Percentiles rank a stretch among this genome's conserved stretches.
These are phyloP conservation scores for Deinandra increscens DNA, from an alignment of 129 eudicot species.

Conservation along the genomic window DNA sequence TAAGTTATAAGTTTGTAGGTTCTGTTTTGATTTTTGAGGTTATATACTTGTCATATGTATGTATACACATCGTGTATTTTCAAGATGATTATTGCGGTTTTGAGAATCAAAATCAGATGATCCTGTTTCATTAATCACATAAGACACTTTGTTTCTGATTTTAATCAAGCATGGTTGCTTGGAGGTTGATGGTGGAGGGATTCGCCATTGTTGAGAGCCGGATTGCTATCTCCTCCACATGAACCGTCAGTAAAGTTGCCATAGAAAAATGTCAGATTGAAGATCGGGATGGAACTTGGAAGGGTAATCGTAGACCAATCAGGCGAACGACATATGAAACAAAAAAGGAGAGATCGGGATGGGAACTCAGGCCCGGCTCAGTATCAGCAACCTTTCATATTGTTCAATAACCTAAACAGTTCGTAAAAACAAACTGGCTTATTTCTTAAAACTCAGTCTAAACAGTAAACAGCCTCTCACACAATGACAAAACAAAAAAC, in stretches of 20 bases:
- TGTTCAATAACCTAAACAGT: neutral
- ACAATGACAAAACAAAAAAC: neutral
- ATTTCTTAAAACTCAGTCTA: neutral
- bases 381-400: no score
- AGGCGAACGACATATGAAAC: no score
- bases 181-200: constrained; percentile 13
- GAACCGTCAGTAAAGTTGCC: constrained; percentile 1
- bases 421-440: neutral
- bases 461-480: neutral
- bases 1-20: constrained; percentile 4
- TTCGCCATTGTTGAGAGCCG: constrained; percentile 11
- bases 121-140: neutral
- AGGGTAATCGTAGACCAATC: no score
- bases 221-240: constrained; percentile 10
- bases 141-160: neutral
- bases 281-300: no score
- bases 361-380: no score
- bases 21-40: constrained; percentile 5
- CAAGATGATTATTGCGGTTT: neutral
- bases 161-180: constrained; percentile 1
- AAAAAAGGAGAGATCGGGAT: no score
- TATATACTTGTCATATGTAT: neutral
- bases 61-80: neutral
- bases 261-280: no score
- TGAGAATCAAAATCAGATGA: neutral